phyloP scores from a whole-genome alignment of 345 rosid genomes.

The Citrus sinensis region DNA sequence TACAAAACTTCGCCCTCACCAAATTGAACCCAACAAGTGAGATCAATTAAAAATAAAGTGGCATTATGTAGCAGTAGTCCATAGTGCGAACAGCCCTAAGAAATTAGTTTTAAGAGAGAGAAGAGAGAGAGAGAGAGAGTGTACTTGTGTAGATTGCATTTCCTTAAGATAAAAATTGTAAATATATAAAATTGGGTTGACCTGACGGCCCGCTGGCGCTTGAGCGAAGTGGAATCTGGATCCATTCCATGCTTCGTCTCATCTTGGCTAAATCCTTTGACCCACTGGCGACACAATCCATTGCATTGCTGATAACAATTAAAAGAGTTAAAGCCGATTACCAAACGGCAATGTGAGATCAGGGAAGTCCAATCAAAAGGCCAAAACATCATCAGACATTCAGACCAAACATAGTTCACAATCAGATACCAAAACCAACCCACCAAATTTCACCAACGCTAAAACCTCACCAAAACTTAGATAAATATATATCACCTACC shows the following conservation, averaged over 20 bases:
- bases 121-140: too few relatives aligned
- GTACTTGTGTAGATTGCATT: too few relatives aligned
- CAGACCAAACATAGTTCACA: neutral
- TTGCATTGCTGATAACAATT: neutral
- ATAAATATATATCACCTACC: neutral
- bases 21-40: neutral
- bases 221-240: too few relatives aligned
- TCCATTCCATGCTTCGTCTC: neutral
- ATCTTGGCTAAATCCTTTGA: neutral
- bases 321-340: neutral
- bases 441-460: neutral
- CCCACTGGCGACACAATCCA: neutral
- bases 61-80: too few relatives aligned
- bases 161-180: neutral
- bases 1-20: neutral
- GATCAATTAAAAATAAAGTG: neutral
- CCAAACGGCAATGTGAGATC: neutral
- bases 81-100: too few relatives aligned
- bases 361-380: neutral
- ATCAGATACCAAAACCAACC: neutral
- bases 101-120: too few relatives aligned
- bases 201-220: neutral
- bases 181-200: neutral
- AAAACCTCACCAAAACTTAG: neutral
- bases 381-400: neutral